Base-by-base conservation (phyloP, 352 stramenopile species). In the Phytophthora boehmeriae region DNA sequence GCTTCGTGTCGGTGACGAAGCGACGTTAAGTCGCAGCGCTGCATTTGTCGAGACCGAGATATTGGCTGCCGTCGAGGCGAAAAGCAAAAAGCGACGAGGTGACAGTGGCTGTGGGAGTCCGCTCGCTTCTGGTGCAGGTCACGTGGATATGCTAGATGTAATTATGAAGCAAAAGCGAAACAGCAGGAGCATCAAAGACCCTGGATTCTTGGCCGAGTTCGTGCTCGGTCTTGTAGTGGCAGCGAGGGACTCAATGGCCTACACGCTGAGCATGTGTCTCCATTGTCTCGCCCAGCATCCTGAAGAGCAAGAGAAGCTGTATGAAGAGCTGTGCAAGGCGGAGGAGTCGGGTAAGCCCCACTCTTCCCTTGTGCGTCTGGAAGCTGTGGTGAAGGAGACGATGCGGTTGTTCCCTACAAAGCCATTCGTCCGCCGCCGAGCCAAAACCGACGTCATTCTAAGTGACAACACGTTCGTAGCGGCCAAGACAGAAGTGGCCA, bases 141-240 rank as follows among this genome's bases (percentile, higher is more conserved):
- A 46, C 8, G 60, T 70, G 25, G 49, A 59, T 36, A 71, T 71
- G 44, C 17, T 71, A 14, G 57, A 63, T 20, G 42, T 71, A 1
- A 38, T 69, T 35, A 28, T 73, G 11, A 19, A 59, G 5, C 66
- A 59, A 28, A 51, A 70, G 38, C 42, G 51, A 27, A 70, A 32
- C 20, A 66, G 53, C 34, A 64, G 59, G 41, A 66, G 19, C 22
- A 50, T 55, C 0, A 66, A 61, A 22, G 54, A 61, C 30, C 30
- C 44, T 4, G 38, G 43, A 13, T 64, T 65, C 13, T 67, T 96
- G 3, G 80, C 80, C 4, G 75, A 94, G 39, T 82, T 94, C 28
- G 71, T 89, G 23, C 55, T 96, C 19, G 83, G 76, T 57, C 75
- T 95, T 28, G 76, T 93, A 4, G 59, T 90, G 10, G 84, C 82